Evolutionary conservation across 805 yeast species (phyloP).

Genomic region (Pichia scutulata): DNA sequence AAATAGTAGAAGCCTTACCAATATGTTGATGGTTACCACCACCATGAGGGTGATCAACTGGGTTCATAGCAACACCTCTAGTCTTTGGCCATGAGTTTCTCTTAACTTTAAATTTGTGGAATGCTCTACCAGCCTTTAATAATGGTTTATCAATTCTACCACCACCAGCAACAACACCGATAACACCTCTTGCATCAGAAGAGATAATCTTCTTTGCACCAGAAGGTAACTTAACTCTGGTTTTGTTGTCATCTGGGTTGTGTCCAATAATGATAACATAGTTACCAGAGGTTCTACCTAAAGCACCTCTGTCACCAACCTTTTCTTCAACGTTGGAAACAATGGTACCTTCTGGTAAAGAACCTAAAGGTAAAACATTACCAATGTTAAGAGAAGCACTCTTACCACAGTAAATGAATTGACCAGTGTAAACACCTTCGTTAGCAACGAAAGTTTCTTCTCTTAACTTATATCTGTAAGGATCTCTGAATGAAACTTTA

Average conservation of each 20-base stretch:
- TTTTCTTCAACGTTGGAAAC: conserved; percentile 97
- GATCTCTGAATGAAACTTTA: conserved; percentile 98
- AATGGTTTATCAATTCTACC: conserved; percentile 99
- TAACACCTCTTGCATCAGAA: conserved; percentile 97
- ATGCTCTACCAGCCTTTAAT: conserved; percentile 99
- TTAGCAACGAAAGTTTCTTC: conserved; percentile 98
- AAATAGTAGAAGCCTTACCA: conserved; percentile 99
- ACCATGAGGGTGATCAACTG: conserved; percentile 99
- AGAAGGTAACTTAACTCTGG: conserved; percentile 98
- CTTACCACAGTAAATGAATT: conserved; percentile 98
- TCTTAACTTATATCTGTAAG: conserved; percentile 96
- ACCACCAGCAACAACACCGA: conserved; percentile 99
- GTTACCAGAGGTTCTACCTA: conserved; percentile 99
- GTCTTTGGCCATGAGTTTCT: conserved; percentile 99
- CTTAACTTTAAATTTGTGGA: conserved; percentile 99
- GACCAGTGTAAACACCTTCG: conserved; percentile 99
- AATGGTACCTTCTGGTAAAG: conserved; percentile 99
- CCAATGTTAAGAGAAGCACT: conserved; percentile 96
- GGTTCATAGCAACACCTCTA: conserved; percentile 99
- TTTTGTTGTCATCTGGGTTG: conserved; percentile 98
- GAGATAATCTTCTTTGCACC: conserved; percentile 97
- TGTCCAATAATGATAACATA: conserved; percentile 98
- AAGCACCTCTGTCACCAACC: conserved; percentile 99
- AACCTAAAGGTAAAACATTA: conserved; percentile 93
- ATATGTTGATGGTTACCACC: conserved; percentile 99